A percentile compares a stretch with the other conserved stretches of the same genome.
Evolutionary conservation across 208 protist genomes (phyloP).

Genomic region (Cochliopodium minus): DNA sequence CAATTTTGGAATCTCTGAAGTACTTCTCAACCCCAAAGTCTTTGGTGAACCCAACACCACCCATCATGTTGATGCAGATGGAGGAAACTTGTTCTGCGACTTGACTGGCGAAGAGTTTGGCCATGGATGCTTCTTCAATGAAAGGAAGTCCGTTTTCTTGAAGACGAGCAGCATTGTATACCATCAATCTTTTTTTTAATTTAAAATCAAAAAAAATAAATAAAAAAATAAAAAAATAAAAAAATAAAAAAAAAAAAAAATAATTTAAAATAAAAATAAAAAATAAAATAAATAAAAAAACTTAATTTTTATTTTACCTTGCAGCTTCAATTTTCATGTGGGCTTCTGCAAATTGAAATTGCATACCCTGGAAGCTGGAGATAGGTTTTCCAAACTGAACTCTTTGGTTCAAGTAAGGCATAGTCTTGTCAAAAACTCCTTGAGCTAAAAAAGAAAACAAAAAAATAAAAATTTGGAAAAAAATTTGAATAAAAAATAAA

Average conservation of each 20-base stretch:
- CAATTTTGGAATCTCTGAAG: constrained; percentile 71
- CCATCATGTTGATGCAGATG: constrained; percentile 66
- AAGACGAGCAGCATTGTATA: constrained; percentile 71
- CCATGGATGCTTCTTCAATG: constrained; percentile 76
- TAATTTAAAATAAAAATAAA: background rate
- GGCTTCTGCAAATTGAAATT: constrained; percentile 64
- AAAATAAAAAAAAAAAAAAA: background rate
- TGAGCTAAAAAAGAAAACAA: constrained; percentile 12
- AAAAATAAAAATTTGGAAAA: constrained; percentile 1
- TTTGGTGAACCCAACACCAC: constrained; percentile 81
- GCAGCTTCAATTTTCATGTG: constrained; percentile 49
- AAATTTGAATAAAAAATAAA: background rate
- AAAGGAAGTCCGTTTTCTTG: constrained; percentile 58
- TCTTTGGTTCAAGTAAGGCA: constrained; percentile 51
- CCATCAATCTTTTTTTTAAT: too few relatives aligned
- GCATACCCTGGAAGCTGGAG: constrained; percentile 75
- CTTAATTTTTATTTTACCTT: constrained; percentile 1
- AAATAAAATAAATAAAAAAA: background rate
- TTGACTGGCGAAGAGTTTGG: constrained; percentile 64
- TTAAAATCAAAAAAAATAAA: too few relatives aligned
- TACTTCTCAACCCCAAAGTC: constrained; percentile 77
- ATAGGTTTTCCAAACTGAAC: constrained; percentile 69
- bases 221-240: background rate
- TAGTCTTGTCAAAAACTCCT: constrained; percentile 44
- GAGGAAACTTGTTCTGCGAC: constrained; percentile 56